These are phyloP conservation scores for Suhomyces bribrorum DNA, from an alignment of 1,139 yeast species.

Conservation along the genomic window DNA sequence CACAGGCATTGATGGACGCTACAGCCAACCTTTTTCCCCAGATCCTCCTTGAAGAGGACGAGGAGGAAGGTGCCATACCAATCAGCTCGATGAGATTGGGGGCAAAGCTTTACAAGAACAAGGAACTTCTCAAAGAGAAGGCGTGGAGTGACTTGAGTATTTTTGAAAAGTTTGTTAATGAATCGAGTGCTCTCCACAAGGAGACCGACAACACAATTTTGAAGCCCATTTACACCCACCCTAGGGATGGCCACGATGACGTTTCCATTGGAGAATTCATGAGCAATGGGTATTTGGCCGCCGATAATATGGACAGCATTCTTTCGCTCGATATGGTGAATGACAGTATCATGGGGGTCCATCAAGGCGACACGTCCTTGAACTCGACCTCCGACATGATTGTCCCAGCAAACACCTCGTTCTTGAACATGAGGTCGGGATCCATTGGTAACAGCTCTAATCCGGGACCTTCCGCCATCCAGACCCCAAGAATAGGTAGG, in stretches of 20 bases:
- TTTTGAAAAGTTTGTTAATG: conserved; percentile 32
- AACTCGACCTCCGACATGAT: conserved; percentile 33
- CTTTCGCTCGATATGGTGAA: conserved; percentile 26
- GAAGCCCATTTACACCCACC: conserved; percentile 26
- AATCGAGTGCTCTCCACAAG: conserved; percentile 19
- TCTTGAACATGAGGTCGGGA: conserved; percentile 23
- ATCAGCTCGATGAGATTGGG: conserved; percentile 41
- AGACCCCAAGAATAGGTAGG: conserved; percentile 43
- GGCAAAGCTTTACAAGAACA: conserved; percentile 40
- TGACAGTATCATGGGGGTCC: conserved; percentile 31
- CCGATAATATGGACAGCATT: conserved; percentile 15
- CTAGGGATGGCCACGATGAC: conserved; percentile 3
- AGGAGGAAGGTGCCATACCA: conserved; percentile 44
- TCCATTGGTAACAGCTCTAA: conserved; percentile 17
- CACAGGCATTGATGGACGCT: conserved; percentile 39
- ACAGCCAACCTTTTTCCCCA: conserved; percentile 40
- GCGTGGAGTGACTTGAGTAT: conserved; percentile 41
- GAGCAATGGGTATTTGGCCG: conserved; percentile 35
- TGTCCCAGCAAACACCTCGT: conserved; percentile 32
- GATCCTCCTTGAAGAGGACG: conserved; percentile 39
- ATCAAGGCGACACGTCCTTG: conserved; percentile 33
- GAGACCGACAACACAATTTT: conserved; percentile 35
- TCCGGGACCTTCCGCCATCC: conserved; percentile 20
- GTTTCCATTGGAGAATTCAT: conserved; percentile 35
- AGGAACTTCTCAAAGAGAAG: conserved; percentile 31